These are phyloP conservation scores for Rhodosporidiobolus sp. DNA, from an alignment of 768 basidiomycete genomes.

Conservation along the genomic window DNA sequence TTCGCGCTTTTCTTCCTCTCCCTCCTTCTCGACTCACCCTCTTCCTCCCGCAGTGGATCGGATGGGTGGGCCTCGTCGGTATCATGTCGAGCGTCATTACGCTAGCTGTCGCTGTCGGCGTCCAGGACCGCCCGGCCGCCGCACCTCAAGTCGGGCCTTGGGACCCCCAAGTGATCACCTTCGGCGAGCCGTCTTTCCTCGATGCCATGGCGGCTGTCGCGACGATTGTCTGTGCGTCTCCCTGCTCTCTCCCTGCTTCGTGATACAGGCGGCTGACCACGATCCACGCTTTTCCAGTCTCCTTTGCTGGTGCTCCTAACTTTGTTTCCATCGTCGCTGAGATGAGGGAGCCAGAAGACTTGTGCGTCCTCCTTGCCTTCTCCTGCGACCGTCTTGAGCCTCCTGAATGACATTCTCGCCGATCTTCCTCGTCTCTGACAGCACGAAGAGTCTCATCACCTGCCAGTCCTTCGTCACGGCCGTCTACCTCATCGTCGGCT, in stretches of 20 bases:
- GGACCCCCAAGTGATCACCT: constrained; percentile 30
- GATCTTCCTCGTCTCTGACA: too few species aligned
- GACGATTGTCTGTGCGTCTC: constrained; percentile 39
- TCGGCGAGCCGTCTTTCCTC: not conserved
- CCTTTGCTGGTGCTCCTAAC: constrained; percentile 26
- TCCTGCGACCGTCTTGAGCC: too few species aligned
- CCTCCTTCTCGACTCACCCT: too few species aligned
- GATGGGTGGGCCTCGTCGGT: constrained; percentile 31
- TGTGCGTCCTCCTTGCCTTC: not conserved
- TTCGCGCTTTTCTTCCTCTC: too few species aligned
- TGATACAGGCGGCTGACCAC: too few species aligned
- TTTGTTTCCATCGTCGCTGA: constrained; percentile 36
- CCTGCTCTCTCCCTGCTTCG: too few species aligned
- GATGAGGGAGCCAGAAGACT: constrained; percentile 32
- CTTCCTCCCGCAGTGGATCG: not conserved
- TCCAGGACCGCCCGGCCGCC: constrained; percentile 29
- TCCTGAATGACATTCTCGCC: too few species aligned
- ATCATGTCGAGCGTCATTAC: constrained; percentile 33
- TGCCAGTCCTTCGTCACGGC: constrained; percentile 27
- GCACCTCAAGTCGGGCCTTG: constrained; percentile 34
- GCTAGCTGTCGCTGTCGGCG: constrained; percentile 33
- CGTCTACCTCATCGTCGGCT: constrained; percentile 41
- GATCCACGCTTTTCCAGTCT: not conserved
- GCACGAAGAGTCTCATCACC: constrained; percentile 11
- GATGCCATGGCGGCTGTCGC: constrained; percentile 47